Evolutionary conservation across 768 basidiomycete genomes (phyloP), one percentile per base, ranked within the genome.

Genomic region (Phylloporus arenicola): DNA sequence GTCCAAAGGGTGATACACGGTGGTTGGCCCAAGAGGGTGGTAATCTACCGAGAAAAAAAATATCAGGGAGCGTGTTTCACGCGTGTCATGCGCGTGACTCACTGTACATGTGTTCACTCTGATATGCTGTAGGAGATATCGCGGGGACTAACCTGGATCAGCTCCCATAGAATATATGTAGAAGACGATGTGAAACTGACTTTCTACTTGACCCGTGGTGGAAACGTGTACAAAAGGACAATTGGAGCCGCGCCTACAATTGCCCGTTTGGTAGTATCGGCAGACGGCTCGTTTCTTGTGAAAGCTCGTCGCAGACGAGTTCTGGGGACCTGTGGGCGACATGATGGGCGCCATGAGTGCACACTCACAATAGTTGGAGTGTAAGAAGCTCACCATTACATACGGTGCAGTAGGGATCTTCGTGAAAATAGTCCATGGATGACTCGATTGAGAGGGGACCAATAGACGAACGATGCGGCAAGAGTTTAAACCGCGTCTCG

Each of bases 141-240:
- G 47, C 29, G 43, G 50, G 38, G 5, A 31, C 60, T 64, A 47
- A 13, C 14, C 37, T 30, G 11, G 40, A 43, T 64, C 40, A 64
- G 54, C 16, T 30, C 44, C 22, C n/a, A 30, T 20, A 17, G 42
- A 44, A 51, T 24, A 39, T 16, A 35, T 6, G 10, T 7, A 29
- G 35, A 11, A 17, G 31, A 43, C 17, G 44, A 17, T 33, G 35
- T 37, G 22, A 35, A 8, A 52, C 61, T 42, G 48, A 66, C 64
- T 22, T 53, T 62, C 51, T 41, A 11, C 17, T 27, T 19, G 62
- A 30, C 51, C 22, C n/a, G 47, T 10, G 45, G 25, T 35, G 17
- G 52, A 35, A 12, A 37, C 4, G 41, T 68, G 65, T 25, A 43
- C 16, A 53, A 69, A 68, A 1, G 58, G 58, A 49, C 66, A 69